Conservation (phyloP, 805 yeast species). For the Ascoidea asiatica region DNA sequence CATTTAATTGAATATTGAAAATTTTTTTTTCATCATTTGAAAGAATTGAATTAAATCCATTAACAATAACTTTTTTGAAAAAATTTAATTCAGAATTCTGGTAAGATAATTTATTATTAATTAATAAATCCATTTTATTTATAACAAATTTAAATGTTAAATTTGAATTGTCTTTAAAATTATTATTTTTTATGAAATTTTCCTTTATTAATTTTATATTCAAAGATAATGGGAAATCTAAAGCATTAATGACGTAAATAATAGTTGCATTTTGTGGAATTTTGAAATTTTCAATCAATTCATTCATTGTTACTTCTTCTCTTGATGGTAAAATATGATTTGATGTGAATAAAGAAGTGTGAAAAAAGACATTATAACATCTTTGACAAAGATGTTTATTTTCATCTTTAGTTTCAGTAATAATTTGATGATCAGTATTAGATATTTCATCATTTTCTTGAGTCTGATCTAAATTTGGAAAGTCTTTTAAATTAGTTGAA, state of each 20-base stretch:
- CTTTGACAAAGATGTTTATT: conserved; percentile 7
- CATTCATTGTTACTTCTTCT: not conserved
- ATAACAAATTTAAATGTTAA: too few relatives aligned
- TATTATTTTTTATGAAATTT: too few relatives aligned
- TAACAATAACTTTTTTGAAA: too few relatives aligned
- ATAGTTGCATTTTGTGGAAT: not conserved
- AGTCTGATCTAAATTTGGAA: not conserved
- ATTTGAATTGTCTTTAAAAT: too few relatives aligned
- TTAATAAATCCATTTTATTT: not conserved
- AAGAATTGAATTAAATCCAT: not conserved
- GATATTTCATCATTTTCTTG: not conserved
- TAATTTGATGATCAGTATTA: not conserved
- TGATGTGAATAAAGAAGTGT: not conserved
- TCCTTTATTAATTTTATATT: not conserved
- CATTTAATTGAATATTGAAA: too few relatives aligned
- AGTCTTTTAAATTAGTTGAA: conserved; percentile 6
- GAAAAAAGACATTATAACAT: not conserved
- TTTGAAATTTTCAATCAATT: not conserved
- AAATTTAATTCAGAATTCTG: too few relatives aligned
- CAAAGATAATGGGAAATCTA: not conserved
- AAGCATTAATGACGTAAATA: not conserved
- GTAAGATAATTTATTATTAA: too few relatives aligned
- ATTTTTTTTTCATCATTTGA: not conserved
- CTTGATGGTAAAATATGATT: too few relatives aligned
- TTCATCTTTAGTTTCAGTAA: not conserved